Percentiles rank a stretch among this genome's conserved stretches.
Evolutionary conservation across 352 stramenopile species (phyloP).

Genomic region (Phytopythium aichiense): DNA sequence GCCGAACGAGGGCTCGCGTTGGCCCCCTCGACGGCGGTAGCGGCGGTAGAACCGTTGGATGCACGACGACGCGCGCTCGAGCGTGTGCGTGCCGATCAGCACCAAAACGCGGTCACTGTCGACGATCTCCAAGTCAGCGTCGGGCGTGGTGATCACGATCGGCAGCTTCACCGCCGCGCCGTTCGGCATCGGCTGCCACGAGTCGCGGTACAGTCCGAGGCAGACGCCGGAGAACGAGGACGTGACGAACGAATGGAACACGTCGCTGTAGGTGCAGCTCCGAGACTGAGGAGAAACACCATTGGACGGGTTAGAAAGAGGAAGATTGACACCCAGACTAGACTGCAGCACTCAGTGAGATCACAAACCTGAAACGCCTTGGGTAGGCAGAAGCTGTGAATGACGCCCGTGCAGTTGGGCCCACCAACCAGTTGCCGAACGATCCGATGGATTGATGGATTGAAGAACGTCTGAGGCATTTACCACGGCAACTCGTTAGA

Average conservation of each 20-base stretch:
- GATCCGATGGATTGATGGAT: conserved; percentile 84
- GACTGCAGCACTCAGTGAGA: background rate
- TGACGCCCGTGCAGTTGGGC: conserved; percentile 69
- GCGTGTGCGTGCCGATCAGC: conserved; percentile 65
- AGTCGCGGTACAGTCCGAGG: conserved; percentile 69
- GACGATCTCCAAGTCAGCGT: conserved; percentile 43
- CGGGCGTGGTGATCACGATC: conserved; percentile 74
- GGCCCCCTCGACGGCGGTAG: background rate
- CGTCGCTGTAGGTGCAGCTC: conserved; percentile 41
- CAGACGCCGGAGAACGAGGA: conserved; percentile 68
- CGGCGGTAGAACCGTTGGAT: conserved; percentile 54
- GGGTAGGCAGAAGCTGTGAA: conserved; percentile 56
- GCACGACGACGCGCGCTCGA: conserved; percentile 49
- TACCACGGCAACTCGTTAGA: background rate
- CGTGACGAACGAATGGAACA: conserved; percentile 56
- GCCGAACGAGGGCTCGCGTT: conserved; percentile 4
- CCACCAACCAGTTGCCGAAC: conserved; percentile 74
- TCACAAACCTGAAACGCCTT: conserved; percentile 32
- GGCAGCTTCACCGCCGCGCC: conserved; percentile 49
- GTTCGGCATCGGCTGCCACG: conserved; percentile 38
- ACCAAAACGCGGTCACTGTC: conserved; percentile 63
- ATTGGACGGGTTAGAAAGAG: background rate
- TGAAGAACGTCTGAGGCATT: conserved; percentile 62
- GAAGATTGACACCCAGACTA: background rate
- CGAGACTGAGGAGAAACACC: background rate